Evolutionary conservation across 192 early-diverging fungal genomes (phyloP).

Genomic region (Anaeromyces robustus): DNA sequence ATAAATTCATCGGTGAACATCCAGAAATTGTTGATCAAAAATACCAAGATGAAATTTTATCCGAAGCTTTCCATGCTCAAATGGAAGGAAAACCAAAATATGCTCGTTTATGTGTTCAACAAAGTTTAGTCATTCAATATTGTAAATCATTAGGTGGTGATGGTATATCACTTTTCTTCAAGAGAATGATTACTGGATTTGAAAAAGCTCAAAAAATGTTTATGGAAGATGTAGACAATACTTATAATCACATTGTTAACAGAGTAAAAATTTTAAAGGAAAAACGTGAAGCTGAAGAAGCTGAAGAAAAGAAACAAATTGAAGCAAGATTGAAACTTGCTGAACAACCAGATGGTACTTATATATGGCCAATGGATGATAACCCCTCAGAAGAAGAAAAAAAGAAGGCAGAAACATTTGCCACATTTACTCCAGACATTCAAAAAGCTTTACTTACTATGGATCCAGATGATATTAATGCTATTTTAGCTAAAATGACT

Average conservation of each 20-base stretch:
- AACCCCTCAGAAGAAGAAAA: neutral
- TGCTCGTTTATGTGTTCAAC: constrained; percentile 60
- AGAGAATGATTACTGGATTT: constrained; percentile 20
- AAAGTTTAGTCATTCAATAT: constrained; percentile 74
- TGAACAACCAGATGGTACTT: constrained; percentile 4
- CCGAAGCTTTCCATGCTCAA: constrained; percentile 62
- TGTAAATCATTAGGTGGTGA: constrained; percentile 62
- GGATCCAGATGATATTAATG: constrained; percentile 73
- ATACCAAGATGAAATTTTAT: constrained; percentile 69
- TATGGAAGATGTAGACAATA: constrained; percentile 66
- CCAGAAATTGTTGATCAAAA: constrained; percentile 50
- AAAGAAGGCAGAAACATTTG: neutral
- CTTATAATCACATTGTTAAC: constrained; percentile 60
- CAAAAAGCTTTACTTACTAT: constrained; percentile 51
- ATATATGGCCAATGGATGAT: neutral
- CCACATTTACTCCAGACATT: neutral
- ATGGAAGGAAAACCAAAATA: constrained; percentile 50
- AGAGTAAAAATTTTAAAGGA: constrained; percentile 53
- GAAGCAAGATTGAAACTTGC: constrained; percentile 15
- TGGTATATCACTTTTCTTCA: constrained; percentile 73
- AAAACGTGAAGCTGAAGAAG: constrained; percentile 32
- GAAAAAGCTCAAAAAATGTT: constrained; percentile 63
- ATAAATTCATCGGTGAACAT: constrained; percentile 51
- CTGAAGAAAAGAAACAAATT: constrained; percentile 33
- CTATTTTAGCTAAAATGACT: constrained; percentile 46